Evolutionary conservation across 352 stramenopile genomes (phyloP), one percentile per base, ranked within the genome.

Genomic region (Peronospora farinosa): DNA sequence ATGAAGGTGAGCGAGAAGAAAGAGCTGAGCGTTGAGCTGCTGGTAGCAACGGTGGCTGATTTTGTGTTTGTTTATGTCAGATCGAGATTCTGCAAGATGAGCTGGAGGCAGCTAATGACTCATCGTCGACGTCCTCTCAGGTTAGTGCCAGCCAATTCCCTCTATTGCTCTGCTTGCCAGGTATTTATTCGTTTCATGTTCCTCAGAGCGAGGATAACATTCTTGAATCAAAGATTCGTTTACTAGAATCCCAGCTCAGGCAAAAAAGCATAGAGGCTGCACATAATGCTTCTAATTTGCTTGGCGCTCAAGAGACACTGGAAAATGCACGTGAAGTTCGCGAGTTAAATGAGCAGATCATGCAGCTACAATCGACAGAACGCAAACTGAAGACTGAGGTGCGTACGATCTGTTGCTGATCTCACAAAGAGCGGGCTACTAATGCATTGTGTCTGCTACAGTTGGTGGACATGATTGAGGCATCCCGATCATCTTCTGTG

Each of bases 311-410:
- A 35, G 54, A 80, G 13, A 77, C 66, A 0, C 15, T 89, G 11
- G 63, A 87, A 42, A 74, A 54, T 16, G 65, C 76, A 1, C 57
- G 68, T 37, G 72, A 79, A 13, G 60, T 88, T 30, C 65, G 75
- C 5, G 47, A 60, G 5, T 27, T 89, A 40, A 84, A 84, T 54
- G 74, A 82, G 15, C 60, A 74, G 11, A 82, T 92, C 15, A 66
- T 53, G 28, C 61, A 84, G 11, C 48, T 89, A 32, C 78, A 92
- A 50, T 67, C 57, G 0, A 60, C 73, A 7, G 76, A 88, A 35
- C 68, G 69, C 4, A 78, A 79, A 15, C 57, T 88, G n/a, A 88
- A 88, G 41, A 59, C 74, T 27, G 78, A 92, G 76, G 80, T 86
- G 42, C 19, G 53, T 51, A 19, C 7, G 30, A 13, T 4, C 8